Conservation (phyloP, 177 flowering plant genomes). For the Vitis hybrid region DNA sequence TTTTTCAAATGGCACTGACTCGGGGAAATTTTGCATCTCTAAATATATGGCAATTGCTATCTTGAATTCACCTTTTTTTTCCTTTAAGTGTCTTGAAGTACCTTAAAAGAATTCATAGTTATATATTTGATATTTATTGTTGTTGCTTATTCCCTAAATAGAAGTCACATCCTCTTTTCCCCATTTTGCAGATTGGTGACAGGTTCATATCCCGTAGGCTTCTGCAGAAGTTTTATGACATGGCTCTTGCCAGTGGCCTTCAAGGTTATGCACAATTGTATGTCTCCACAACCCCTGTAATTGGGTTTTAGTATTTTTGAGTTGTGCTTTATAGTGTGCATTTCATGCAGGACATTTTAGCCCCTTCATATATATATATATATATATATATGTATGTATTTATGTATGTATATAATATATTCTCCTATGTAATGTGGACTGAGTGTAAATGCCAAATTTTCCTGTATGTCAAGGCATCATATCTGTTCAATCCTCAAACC, state of each 20-base stretch:
- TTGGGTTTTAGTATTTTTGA: background rate
- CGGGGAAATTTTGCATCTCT: background rate
- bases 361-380: too few species aligned
- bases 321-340: too few species aligned
- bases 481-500: too few species aligned
- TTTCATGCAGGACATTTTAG: too few species aligned
- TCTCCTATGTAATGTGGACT: too few species aligned
- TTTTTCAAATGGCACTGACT: background rate
- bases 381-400: too few species aligned
- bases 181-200: constrained; percentile 67
- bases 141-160: constrained; percentile 2
- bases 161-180: constrained; percentile 3
- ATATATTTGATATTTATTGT: background rate
- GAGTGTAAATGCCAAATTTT: too few species aligned
- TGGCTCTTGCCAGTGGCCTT: constrained; percentile 79
- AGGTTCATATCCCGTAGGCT: constrained; percentile 80
- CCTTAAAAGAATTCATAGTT: too few species aligned
- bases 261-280: constrained; percentile 91
- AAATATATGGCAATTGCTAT: background rate
- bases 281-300: constrained; percentile 27
- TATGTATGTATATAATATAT: too few species aligned
- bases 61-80: too few species aligned
- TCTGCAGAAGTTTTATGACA: constrained; percentile 77
- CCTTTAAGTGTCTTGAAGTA: too few species aligned
- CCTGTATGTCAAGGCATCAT: too few species aligned